Percentiles rank a stretch among this genome's conserved stretches.
Evolutionary conservation across 257 asterid genomes (phyloP).

Genomic region (Solanum medicagineum): DNA sequence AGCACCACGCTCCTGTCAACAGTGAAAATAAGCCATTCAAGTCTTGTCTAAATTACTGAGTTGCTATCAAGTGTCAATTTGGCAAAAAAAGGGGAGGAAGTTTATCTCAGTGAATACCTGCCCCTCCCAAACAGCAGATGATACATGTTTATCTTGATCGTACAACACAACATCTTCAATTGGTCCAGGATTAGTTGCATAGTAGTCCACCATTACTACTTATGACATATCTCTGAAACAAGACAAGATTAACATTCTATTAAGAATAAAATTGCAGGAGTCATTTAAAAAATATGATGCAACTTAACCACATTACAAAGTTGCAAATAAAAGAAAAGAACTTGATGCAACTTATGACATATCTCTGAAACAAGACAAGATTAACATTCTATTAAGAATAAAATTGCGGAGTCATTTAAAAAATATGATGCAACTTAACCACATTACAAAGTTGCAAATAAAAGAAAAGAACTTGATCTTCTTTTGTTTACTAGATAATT

Average conservation of each 20-base stretch:
- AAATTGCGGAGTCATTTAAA: not conserved
- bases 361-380: not conserved
- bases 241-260: not conserved
- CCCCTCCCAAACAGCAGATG: slow-evolving; percentile 93
- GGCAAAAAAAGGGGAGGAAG: not conserved
- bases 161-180: slow-evolving; percentile 62
- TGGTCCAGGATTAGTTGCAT: slow-evolving; percentile 78
- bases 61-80: not conserved
- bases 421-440: not conserved
- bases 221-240: not conserved
- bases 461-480: not conserved
- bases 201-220: slow-evolving; percentile 36
- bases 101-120: slow-evolving; percentile 39
- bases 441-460: not conserved
- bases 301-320: not conserved
- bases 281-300: not conserved
- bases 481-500: not conserved
- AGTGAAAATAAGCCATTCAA: not conserved
- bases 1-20: slow-evolving; percentile 80
- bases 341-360: not conserved
- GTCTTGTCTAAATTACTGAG: not conserved
- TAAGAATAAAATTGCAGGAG: not conserved
- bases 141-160: slow-evolving; percentile 95
- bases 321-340: not conserved
- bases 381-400: not conserved